Evolutionary conservation across 2,329 filamentous ascomycete genomes (phyloP).

Genomic region (Didymosphaeria variabile): DNA sequence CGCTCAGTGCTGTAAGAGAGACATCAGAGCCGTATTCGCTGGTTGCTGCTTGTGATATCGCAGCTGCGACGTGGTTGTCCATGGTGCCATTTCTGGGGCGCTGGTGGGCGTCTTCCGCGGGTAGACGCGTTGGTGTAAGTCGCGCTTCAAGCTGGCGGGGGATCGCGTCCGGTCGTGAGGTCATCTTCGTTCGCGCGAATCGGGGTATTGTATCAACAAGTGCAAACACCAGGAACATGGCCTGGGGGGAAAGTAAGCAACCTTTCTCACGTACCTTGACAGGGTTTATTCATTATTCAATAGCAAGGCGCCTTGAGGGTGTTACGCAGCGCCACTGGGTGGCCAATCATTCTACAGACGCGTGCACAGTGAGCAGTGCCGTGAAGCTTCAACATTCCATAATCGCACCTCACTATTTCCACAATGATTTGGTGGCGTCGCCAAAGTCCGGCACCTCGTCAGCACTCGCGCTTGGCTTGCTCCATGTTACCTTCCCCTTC

Average conservation of each 20-base stretch:
- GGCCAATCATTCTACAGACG: neutral
- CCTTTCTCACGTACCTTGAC: neutral
- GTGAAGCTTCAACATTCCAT: neutral
- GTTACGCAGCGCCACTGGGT: neutral
- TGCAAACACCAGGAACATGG: neutral
- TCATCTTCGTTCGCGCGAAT: slow-evolving; percentile 17
- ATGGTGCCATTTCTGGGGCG: slow-evolving; percentile 36
- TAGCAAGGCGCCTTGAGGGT: neutral
- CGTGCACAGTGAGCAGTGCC: neutral
- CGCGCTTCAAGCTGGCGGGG: slow-evolving; percentile 15
- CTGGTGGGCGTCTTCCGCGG: slow-evolving; percentile 1
- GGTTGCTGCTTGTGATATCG: slow-evolving; percentile 20
- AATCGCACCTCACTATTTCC: neutral
- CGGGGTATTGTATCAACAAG: neutral
- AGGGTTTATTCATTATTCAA: neutral
- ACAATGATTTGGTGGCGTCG: slow-evolving; percentile 52
- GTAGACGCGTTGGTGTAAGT: slow-evolving; percentile 12
- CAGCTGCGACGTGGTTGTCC: slow-evolving; percentile 22
- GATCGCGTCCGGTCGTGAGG: slow-evolving; percentile 24
- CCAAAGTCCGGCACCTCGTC: slow-evolving; percentile 65
- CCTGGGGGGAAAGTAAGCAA: neutral
- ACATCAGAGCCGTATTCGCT: slow-evolving; percentile 74
- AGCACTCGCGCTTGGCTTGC: slow-evolving; percentile 57
- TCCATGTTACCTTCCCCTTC: slow-evolving; percentile 64
- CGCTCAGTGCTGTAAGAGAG: slow-evolving; percentile 53